Percentiles rank a stretch among this genome's conserved stretches.
Conservation (phyloP, 768 basidiomycete genomes). For the Infundibulicybe gibba region DNA sequence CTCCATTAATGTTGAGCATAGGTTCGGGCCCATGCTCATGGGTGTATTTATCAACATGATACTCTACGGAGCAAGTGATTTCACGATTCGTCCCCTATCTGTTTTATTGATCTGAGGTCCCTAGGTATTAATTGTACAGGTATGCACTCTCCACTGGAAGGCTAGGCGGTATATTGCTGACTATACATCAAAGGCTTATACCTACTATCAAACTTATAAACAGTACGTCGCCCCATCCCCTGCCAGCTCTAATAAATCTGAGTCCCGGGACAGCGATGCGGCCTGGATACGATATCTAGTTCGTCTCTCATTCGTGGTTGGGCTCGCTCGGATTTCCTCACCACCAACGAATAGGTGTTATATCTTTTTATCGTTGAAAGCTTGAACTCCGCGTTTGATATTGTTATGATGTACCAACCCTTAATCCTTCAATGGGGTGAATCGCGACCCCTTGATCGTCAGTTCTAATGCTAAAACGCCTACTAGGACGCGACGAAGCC, state of each 20-base stretch:
- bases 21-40: constrained; percentile 26
- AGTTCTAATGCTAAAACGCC: background rate
- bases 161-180: too few relatives aligned
- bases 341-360: constrained; percentile 14
- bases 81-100: background rate
- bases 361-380: constrained; percentile 33
- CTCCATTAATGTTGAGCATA: constrained; percentile 1
- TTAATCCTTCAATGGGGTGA: constrained; percentile 32
- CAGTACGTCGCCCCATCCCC: constrained; percentile 13
- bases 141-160: constrained; percentile 2
- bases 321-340: background rate
- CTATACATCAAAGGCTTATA: constrained; percentile 17
- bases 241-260: background rate
- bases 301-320: background rate
- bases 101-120: background rate
- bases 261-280: constrained; percentile 19
- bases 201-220: constrained; percentile 32
- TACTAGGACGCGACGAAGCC: constrained; percentile 16
- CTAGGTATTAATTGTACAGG: constrained; percentile 26
- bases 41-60: constrained; percentile 29
- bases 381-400: constrained; percentile 29
- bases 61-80: constrained; percentile 25
- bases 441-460: background rate
- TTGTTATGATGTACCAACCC: constrained; percentile 35
- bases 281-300: constrained; percentile 30